Conservation (phyloP, 306 rosid genomes). For the Boehmeria nivea region DNA sequence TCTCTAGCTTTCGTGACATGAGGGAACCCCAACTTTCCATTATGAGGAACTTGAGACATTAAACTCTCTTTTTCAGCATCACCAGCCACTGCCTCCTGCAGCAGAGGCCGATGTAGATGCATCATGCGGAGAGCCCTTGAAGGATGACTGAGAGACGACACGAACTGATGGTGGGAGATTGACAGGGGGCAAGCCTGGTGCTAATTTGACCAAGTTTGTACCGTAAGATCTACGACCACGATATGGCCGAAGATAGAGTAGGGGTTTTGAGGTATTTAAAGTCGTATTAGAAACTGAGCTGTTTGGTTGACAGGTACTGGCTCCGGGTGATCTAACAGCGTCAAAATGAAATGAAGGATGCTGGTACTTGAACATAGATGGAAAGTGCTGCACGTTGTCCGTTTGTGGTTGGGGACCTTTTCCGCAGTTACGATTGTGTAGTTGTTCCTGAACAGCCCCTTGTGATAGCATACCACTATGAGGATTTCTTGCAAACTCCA, state of each 20-base stretch:
- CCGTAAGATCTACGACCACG: conserved; percentile 44
- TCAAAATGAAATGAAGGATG: conserved; percentile 37
- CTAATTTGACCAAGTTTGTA: conserved; percentile 64
- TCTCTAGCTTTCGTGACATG: conserved; percentile 27
- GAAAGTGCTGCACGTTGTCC: conserved; percentile 36
- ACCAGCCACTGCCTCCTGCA: conserved; percentile 32
- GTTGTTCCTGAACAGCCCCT: conserved; percentile 20
- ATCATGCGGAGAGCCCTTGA: conserved; percentile 47
- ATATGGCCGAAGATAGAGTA: conserved; percentile 44
- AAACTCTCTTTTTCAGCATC: conserved; percentile 31
- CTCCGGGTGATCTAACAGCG: conserved; percentile 33
- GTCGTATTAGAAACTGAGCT: conserved; percentile 31
- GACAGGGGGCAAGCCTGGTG: conserved; percentile 87
- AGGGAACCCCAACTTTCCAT: too few relatives aligned
- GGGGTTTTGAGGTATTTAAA: conserved; percentile 31
- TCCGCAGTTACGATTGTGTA: conserved; percentile 28
- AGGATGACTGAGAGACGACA: conserved; percentile 71
- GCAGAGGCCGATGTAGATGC: conserved; percentile 38
- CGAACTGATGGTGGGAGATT: conserved; percentile 93
- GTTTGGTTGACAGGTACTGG: conserved; percentile 28
- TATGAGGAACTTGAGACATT: conserved; percentile 39
- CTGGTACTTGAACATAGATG: conserved; percentile 33
- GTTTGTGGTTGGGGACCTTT: conserved; percentile 38
- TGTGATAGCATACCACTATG: too few relatives aligned
- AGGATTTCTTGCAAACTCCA: too few relatives aligned